phyloP scores from a whole-genome alignment of 2,329 filamentous ascomycete genomes.

The Pseudopyrenochaeta lycopersici region DNA sequence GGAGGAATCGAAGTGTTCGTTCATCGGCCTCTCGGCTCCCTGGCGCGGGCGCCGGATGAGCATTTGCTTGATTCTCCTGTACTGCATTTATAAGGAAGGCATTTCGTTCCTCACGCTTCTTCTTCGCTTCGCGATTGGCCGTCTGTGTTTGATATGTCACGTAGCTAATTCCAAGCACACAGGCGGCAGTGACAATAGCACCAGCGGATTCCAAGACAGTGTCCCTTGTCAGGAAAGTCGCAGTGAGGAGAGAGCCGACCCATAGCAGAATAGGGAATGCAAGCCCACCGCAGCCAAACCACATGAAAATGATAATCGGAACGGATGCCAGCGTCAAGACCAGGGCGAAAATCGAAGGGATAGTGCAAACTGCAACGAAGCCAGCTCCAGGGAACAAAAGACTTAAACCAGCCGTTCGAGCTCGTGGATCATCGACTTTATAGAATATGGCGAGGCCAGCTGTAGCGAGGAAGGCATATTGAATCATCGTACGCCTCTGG shows the following conservation, averaged over 20 bases:
- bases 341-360: slow-evolving; percentile 14
- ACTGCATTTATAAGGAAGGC: slow-evolving; percentile 13
- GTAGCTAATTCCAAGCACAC: slow-evolving; percentile 8
- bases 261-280: slow-evolving; percentile 19
- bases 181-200: slow-evolving; percentile 7
- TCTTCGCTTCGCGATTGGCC: slow-evolving; percentile 5
- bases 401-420: slow-evolving; percentile 14
- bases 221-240: slow-evolving; percentile 12
- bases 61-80: slow-evolving; percentile 4
- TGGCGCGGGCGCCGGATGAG: slow-evolving; percentile 1
- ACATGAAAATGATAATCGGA: slow-evolving; percentile 21
- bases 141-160: slow-evolving; percentile 3
- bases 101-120: slow-evolving; percentile 17
- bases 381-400: slow-evolving; percentile 26
- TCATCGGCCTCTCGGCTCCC: slow-evolving; percentile 16
- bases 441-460: slow-evolving; percentile 20
- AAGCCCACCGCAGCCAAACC: slow-evolving; percentile 26
- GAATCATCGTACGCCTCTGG: slow-evolving; percentile 17
- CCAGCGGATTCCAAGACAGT: slow-evolving; percentile 15
- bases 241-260: slow-evolving; percentile 3
- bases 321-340: slow-evolving; percentile 13
- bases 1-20: slow-evolving; percentile 19
- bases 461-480: slow-evolving; percentile 13
- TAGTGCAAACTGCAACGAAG: slow-evolving; percentile 15
- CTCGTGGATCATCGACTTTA: slow-evolving; percentile 5